Conservation (phyloP, 2,329 filamentous ascomycete genomes). For the Microdochium nivale region DNA sequence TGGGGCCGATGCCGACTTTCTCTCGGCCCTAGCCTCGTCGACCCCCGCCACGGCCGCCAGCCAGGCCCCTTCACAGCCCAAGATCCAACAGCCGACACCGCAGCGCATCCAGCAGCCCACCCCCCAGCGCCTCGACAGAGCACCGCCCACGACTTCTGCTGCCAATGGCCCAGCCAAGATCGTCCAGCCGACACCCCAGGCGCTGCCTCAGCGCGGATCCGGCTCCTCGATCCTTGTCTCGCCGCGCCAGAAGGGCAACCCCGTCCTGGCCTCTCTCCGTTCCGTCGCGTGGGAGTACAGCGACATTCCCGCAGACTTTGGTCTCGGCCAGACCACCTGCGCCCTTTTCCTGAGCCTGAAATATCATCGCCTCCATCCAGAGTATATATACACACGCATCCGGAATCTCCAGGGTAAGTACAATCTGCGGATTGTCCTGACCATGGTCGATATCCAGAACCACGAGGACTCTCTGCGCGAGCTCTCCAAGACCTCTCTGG, state of each 20-base stretch:
- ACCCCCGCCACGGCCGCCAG: constrained; percentile 9
- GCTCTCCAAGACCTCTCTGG: constrained; percentile 81
- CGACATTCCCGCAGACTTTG: constrained; percentile 92
- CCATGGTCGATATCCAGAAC: constrained; percentile 91
- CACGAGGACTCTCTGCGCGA: constrained; percentile 87
- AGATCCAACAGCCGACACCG: constrained; percentile 30
- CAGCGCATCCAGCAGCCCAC: constrained; percentile 37
- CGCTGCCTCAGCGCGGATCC: constrained; percentile 54
- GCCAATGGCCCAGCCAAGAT: constrained; percentile 41
- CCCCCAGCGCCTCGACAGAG: constrained; percentile 47
- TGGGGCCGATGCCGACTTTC: constrained; percentile 33
- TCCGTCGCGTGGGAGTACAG: constrained; percentile 92
- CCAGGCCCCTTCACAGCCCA: constrained; percentile 14
- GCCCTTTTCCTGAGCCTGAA: constrained; percentile 91
- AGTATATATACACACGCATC: constrained; percentile 95
- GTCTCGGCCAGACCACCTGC: constrained; percentile 78
- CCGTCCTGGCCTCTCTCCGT: constrained; percentile 74
- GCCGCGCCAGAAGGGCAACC: constrained; percentile 89
- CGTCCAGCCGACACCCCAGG: constrained; percentile 83
- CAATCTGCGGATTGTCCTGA: constrained; percentile 74
- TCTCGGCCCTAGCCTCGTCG: constrained; percentile 23
- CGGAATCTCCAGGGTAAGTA: constrained; percentile 78
- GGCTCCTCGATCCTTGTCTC: constrained; percentile 83
- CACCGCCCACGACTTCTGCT: constrained; percentile 29
- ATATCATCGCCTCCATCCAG: constrained; percentile 93